phyloP scores from a whole-genome alignment of 108 stramenopile species.

The Bacterosira constricta region DNA sequence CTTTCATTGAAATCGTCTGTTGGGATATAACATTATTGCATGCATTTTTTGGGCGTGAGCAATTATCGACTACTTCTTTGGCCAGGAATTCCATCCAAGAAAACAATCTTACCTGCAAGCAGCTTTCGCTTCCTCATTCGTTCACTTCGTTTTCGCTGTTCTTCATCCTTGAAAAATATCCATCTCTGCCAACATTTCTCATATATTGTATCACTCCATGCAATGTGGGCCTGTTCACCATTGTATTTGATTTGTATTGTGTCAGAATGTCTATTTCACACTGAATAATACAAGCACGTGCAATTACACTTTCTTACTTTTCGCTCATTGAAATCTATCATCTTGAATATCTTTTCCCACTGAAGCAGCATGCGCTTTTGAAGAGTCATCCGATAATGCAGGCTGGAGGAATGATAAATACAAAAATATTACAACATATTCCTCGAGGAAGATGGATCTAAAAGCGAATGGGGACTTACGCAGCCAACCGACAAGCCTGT shows the following conservation, averaged over 20 bases:
- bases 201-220: slow-evolving; percentile 17
- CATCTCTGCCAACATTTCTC: slow-evolving; percentile 27
- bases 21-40: not conserved
- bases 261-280: not conserved
- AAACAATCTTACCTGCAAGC: slow-evolving; percentile 27
- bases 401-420: too few species aligned
- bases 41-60: not conserved
- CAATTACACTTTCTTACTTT: slow-evolving; percentile 17
- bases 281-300: not conserved
- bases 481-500: slow-evolving; percentile 28
- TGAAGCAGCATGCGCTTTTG: slow-evolving; percentile 19
- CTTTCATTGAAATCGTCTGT: slow-evolving; percentile 32
- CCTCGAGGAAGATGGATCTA: too few species aligned
- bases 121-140: slow-evolving; percentile 9
- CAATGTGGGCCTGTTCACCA: slow-evolving; percentile 4
- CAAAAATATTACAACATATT: too few species aligned
- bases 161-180: slow-evolving; percentile 11
- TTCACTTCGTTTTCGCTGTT: not conserved
- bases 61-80: too few species aligned
- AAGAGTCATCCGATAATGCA: slow-evolving; percentile 29
- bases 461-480: too few species aligned
- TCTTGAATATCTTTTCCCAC: slow-evolving; percentile 24
- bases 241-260: too few species aligned
- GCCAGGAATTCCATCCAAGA: not conserved
- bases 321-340: slow-evolving; percentile 24